These are phyloP conservation scores for Phytophthora foliorum DNA, from an alignment of 352 stramenopile genomes.

Conservation along the genomic window DNA sequence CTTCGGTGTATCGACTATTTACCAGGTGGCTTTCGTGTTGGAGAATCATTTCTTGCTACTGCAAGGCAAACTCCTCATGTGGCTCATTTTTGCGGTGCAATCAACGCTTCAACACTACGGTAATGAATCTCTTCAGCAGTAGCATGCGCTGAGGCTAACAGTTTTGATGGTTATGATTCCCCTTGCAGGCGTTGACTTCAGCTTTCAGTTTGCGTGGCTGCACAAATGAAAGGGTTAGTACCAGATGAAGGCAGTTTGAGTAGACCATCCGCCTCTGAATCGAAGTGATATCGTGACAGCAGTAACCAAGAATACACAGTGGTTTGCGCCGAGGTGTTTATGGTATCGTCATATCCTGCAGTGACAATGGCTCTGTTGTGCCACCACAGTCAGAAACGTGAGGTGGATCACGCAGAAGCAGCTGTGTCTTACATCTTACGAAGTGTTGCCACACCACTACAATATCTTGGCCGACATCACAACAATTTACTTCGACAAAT, in stretches of 20 bases:
- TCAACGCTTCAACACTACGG: constrained; percentile 38
- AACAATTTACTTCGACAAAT: neutral
- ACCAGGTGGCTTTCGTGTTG: constrained; percentile 66
- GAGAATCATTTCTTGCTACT: constrained; percentile 45
- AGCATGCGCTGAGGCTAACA: neutral
- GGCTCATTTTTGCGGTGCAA: constrained; percentile 37
- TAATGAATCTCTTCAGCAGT: neutral
- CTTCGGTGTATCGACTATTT: constrained; percentile 41
- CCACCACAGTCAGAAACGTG: neutral
- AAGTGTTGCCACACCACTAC: neutral
- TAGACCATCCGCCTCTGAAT: too few relatives aligned
- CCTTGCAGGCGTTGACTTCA: constrained; percentile 26
- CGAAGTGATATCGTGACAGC: too few relatives aligned
- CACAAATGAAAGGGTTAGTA: constrained; percentile 1
- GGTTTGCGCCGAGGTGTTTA: too few relatives aligned
- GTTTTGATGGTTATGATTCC: neutral
- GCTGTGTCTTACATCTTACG: too few relatives aligned
- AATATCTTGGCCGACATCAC: neutral
- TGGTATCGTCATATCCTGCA: neutral
- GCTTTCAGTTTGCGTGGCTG: constrained; percentile 31
- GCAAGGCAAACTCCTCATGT: constrained; percentile 52
- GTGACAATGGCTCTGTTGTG: neutral
- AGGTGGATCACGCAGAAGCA: neutral
- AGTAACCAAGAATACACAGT: too few relatives aligned
- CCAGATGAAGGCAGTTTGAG: too few relatives aligned